Conservation (phyloP, 2,329 filamentous ascomycete genomes). For the Claviceps maximensis region DNA sequence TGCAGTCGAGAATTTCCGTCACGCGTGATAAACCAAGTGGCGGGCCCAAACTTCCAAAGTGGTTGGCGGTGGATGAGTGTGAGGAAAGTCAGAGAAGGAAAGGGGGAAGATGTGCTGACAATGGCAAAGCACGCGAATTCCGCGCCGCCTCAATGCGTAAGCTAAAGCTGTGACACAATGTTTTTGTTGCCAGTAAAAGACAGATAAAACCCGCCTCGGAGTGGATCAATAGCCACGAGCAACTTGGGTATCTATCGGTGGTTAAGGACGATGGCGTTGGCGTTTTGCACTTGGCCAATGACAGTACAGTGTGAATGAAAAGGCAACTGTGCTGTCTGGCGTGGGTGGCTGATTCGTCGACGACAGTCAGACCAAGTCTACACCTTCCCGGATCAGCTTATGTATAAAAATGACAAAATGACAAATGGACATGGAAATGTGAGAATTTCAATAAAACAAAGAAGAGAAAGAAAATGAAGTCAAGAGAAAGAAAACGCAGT, state of each 20-base stretch:
- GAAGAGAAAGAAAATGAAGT: background rate
- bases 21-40: background rate
- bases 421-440: too few species aligned
- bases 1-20: background rate
- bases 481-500: background rate
- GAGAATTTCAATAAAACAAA: too few species aligned
- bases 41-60: background rate
- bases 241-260: background rate
- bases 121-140: background rate
- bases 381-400: background rate
- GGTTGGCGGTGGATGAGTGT: background rate
- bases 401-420: background rate
- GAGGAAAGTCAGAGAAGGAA: background rate
- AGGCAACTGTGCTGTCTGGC: background rate
- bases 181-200: background rate
- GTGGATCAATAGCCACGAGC: background rate
- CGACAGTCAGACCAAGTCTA: background rate
- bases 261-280: background rate
- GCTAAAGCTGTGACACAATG: background rate
- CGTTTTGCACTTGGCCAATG: background rate
- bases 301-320: background rate
- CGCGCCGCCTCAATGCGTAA: background rate
- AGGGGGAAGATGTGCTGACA: background rate
- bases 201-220: background rate
- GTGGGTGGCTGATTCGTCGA: background rate